phyloP scores from a whole-genome alignment of 2,329 filamentous ascomycete species.

The Cytospora leucostoma region DNA sequence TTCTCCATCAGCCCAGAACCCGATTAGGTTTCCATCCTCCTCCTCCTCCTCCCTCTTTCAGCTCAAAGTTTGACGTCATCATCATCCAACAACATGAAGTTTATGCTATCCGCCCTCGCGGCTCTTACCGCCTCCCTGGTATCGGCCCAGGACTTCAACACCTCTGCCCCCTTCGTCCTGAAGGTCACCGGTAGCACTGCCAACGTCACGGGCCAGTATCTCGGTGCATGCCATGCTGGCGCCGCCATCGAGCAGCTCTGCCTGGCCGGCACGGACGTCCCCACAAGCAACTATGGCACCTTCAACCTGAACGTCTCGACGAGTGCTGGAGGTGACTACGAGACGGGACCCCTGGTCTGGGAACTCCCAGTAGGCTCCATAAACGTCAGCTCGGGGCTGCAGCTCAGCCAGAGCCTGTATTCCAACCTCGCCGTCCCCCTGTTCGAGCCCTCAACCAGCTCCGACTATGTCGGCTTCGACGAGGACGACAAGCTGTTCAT shows the following conservation, averaged over 20 bases:
- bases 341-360: conserved; percentile 36
- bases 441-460: conserved; percentile 31
- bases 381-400: conserved; percentile 30
- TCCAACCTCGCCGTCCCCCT: conserved; percentile 38
- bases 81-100: conserved; percentile 33
- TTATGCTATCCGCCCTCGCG: conserved; percentile 32
- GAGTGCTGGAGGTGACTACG: conserved; percentile 16
- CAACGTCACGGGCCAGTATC: conserved; percentile 38
- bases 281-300: conserved; percentile 27
- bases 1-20: neutral
- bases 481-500: conserved; percentile 34
- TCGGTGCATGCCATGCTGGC: conserved; percentile 38
- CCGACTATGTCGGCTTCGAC: conserved; percentile 36
- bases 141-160: conserved; percentile 36
- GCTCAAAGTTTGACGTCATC: conserved; percentile 10
- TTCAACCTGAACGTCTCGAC: conserved; percentile 41
- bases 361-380: conserved; percentile 32
- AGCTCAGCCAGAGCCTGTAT: conserved; percentile 30
- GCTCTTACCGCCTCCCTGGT: conserved; percentile 34
- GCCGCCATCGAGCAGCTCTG: conserved; percentile 40
- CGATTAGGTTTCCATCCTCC: neutral
- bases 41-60: conserved; percentile 1
- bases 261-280: conserved; percentile 30
- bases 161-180: conserved; percentile 39
- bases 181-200: conserved; percentile 35